Percentiles rank a stretch among this genome's conserved stretches.
phyloP scores from a whole-genome alignment of 441 rosid genomes.

The Theobroma grandiflorum region DNA sequence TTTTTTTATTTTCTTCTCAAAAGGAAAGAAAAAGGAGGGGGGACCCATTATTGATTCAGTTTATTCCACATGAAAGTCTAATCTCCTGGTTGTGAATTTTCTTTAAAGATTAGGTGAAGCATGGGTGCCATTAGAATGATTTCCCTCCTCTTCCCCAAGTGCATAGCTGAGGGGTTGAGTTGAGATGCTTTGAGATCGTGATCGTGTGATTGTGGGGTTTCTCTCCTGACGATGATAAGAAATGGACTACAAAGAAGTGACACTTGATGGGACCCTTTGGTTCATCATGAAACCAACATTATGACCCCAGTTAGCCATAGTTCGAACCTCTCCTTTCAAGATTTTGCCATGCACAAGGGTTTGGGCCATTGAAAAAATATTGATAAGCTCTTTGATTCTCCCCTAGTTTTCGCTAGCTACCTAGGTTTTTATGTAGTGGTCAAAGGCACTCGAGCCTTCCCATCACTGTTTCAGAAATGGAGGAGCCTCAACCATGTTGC shows the following conservation, averaged over 20 bases:
- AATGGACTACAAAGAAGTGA: constrained; percentile 35
- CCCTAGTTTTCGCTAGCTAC: background rate
- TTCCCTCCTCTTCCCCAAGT: background rate
- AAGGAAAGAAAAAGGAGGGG: background rate
- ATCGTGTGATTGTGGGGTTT: constrained; percentile 13
- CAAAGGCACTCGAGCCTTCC: background rate
- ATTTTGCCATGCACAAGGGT: constrained; percentile 24
- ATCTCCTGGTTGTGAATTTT: background rate
- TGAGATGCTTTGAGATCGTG: constrained; percentile 23
- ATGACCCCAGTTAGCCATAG: constrained; percentile 31
- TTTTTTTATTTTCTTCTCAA: background rate
- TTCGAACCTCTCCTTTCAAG: background rate
- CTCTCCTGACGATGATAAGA: constrained; percentile 26
- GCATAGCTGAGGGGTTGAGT: background rate
- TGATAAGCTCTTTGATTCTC: background rate
- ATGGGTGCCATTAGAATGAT: background rate
- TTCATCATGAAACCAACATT: constrained; percentile 30
- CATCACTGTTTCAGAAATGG: background rate
- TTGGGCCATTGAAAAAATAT: constrained; percentile 6
- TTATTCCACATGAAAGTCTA: background rate
- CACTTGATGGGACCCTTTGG: constrained; percentile 45
- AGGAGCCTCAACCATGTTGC: constrained; percentile 13
- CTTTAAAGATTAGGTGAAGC: background rate
- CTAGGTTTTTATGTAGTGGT: background rate
- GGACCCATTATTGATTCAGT: background rate